Conservation (phyloP, 495 filamentous ascomycete species). For the Aspergillus sclerotiicarbonarius region DNA sequence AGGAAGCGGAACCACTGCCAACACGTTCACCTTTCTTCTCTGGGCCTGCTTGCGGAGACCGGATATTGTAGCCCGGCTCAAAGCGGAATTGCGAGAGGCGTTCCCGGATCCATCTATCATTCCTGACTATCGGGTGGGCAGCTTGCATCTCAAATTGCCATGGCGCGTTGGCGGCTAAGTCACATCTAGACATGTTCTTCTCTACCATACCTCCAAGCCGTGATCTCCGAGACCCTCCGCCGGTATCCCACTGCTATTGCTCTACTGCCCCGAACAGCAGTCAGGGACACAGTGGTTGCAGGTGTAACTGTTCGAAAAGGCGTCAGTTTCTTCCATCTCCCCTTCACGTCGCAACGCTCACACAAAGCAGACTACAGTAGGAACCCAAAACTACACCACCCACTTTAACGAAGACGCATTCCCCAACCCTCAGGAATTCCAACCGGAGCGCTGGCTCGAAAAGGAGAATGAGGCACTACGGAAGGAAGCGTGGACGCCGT, state of each 20-base stretch:
- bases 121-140: background rate
- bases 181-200: background rate
- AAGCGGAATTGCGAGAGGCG: background rate
- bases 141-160: background rate
- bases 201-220: background rate
- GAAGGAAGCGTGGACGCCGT: background rate
- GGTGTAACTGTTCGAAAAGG: background rate
- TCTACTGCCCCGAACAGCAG: background rate
- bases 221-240: slow-evolving; percentile 1
- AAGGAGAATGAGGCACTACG: background rate
- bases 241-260: background rate
- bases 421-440: background rate
- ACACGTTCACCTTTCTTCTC: background rate
- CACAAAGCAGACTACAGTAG: background rate
- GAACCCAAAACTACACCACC: background rate
- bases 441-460: slow-evolving; percentile 2
- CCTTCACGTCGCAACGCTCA: background rate
- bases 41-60: background rate
- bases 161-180: background rate
- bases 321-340: background rate
- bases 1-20: slow-evolving; percentile 2
- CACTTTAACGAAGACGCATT: slow-evolving; percentile 2
- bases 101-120: background rate
- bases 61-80: background rate
- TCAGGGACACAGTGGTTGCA: background rate